phyloP scores from a whole-genome alignment of 2,329 filamentous ascomycete genomes.

The Ophiostoma pallidulum region DNA sequence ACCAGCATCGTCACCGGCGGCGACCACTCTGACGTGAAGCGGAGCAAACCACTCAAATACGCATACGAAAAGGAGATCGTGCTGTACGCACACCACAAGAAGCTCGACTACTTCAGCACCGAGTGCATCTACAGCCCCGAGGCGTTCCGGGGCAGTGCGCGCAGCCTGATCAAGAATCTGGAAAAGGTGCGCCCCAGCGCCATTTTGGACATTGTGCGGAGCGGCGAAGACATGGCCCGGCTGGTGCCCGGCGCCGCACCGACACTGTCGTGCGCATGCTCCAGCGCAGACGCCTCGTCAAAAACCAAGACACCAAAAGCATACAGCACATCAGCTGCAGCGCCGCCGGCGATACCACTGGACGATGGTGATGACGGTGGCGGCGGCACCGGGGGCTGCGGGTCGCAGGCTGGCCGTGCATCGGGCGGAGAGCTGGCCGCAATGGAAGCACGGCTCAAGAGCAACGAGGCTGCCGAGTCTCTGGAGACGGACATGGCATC shows the following conservation, averaged over 20 bases:
- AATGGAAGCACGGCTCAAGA: slow-evolving; percentile 64
- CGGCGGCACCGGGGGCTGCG: slow-evolving; percentile 54
- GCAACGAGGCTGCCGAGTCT: slow-evolving; percentile 50
- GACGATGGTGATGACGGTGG: neutral
- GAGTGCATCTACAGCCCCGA: slow-evolving; percentile 98
- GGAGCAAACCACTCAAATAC: slow-evolving; percentile 95
- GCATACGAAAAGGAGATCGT: slow-evolving; percentile 99
- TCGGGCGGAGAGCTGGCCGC: slow-evolving; percentile 70
- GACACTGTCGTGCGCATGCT: slow-evolving; percentile 9
- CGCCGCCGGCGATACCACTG: too few relatives aligned
- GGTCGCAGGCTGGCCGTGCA: slow-evolving; percentile 55
- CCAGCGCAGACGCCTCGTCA: neutral
- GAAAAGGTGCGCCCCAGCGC: slow-evolving; percentile 89
- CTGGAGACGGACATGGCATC: slow-evolving; percentile 59
- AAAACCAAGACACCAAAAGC: neutral
- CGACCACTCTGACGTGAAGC: slow-evolving; percentile 75
- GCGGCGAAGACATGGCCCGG: slow-evolving; percentile 90
- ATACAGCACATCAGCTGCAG: too few relatives aligned
- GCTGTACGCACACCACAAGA: slow-evolving; percentile 92
- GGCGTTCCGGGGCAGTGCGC: slow-evolving; percentile 85
- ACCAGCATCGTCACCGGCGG: slow-evolving; percentile 82
- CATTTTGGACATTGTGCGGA: slow-evolving; percentile 88
- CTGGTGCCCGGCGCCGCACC: slow-evolving; percentile 58
- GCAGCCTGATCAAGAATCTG: slow-evolving; percentile 87
- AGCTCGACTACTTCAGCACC: slow-evolving; percentile 94